Conservation (phyloP, 148 eudicot species). For the Hydrangea macrophylla region DNA sequence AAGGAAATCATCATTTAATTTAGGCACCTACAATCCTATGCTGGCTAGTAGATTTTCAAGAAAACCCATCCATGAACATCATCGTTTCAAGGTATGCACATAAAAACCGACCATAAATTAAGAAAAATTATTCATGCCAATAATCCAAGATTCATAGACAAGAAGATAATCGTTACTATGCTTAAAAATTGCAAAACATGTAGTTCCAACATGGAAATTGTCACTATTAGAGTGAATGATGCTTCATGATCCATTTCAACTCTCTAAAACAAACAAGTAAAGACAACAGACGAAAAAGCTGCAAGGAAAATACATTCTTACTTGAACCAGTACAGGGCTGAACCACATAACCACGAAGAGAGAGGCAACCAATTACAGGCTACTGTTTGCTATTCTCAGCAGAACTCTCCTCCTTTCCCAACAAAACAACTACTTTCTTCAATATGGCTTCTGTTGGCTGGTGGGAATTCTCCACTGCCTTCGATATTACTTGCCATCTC, state of each 20-base stretch:
- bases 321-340: background rate
- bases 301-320: background rate
- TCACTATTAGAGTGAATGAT: background rate
- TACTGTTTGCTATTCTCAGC: constrained; percentile 49
- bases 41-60: background rate
- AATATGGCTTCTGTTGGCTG: constrained; percentile 81
- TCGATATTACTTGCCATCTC: constrained; percentile 77
- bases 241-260: background rate
- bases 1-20: background rate
- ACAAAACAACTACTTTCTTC: constrained; percentile 73
- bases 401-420: constrained; percentile 73
- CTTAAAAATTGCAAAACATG: background rate
- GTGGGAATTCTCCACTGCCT: constrained; percentile 84
- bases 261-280: background rate
- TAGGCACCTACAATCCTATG: background rate
- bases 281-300: background rate
- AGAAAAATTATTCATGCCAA: background rate
- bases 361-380: background rate
- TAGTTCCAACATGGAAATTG: background rate
- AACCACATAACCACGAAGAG: background rate
- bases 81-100: background rate
- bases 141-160: background rate
- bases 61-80: background rate
- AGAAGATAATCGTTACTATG: background rate
- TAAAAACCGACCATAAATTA: background rate